Percentiles rank a stretch among this genome's conserved stretches.
These are phyloP conservation scores for Prunella vulgaris DNA, from an alignment of 257 asterid genomes.

Conservation along the genomic window DNA sequence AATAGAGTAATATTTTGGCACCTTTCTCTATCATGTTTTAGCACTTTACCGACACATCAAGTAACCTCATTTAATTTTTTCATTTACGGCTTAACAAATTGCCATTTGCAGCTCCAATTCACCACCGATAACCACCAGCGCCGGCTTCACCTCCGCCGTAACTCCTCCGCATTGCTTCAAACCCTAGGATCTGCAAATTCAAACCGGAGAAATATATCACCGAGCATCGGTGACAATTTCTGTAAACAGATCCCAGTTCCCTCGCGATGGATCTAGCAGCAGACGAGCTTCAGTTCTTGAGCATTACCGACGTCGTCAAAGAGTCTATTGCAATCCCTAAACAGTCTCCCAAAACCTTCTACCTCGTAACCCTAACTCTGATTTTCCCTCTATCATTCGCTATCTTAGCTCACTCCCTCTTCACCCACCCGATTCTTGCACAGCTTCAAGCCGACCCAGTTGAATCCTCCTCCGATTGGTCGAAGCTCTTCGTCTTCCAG, in stretches of 20 bases:
- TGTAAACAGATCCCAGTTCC: slow-evolving; percentile 12
- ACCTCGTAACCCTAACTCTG: slow-evolving; percentile 64
- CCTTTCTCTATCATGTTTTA: no score
- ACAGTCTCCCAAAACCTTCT: slow-evolving; percentile 77
- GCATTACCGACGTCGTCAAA: slow-evolving; percentile 51
- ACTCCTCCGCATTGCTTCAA: background rate
- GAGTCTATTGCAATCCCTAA: slow-evolving; percentile 83
- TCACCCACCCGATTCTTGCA: slow-evolving; percentile 69
- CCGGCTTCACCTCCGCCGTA: background rate
- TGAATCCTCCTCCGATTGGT: slow-evolving; percentile 61
- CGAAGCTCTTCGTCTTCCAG: slow-evolving; percentile 66
- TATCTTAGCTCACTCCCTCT: slow-evolving; percentile 86
- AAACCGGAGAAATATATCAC: background rate
- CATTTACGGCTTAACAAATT: background rate
- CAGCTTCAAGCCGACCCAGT: slow-evolving; percentile 57
- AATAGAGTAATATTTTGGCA: no score
- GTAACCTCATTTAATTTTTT: background rate
- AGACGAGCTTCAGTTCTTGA: slow-evolving; percentile 73
- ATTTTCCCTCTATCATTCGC: slow-evolving; percentile 91
- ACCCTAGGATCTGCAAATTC: slow-evolving; percentile 1
- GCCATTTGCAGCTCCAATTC: slow-evolving; percentile 1
- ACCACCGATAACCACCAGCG: background rate
- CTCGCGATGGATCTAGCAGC: slow-evolving; percentile 65
- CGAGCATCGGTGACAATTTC: no score
- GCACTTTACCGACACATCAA: background rate